Percentiles rank a stretch among this genome's conserved stretches.
These are phyloP conservation scores for Alisma plantagoaquatica DNA, from an alignment of 106 monocot genomes.

Conservation along the genomic window DNA sequence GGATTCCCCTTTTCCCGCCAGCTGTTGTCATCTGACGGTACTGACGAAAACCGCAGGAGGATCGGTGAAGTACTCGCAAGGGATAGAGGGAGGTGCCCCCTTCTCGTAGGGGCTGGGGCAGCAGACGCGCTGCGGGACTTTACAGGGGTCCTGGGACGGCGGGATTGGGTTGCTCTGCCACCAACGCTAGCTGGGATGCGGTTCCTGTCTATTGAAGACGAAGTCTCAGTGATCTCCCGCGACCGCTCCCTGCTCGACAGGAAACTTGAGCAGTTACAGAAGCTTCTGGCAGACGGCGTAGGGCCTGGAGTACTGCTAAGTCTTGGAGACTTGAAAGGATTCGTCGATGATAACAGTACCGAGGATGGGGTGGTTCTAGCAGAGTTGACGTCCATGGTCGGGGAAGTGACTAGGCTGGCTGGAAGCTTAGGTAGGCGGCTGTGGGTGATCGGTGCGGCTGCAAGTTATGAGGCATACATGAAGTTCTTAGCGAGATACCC, in stretches of 20 bases:
- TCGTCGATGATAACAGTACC: conserved; percentile 8
- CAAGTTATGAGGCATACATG: conserved; percentile 27
- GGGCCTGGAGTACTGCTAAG: conserved; percentile 9
- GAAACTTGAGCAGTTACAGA: conserved; percentile 4
- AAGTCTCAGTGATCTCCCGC: conserved; percentile 2
- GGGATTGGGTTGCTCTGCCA: conserved; percentile 9
- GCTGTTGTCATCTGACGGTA: conserved; percentile 2
- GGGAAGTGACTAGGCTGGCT: conserved; percentile 11
- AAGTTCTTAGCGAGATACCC: conserved; percentile 27
- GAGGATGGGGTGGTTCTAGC: not conserved
- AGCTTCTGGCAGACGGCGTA: not conserved
- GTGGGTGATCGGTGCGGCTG: conserved; percentile 22
- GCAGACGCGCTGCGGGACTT: conserved; percentile 8
- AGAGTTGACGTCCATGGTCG: conserved; percentile 6
- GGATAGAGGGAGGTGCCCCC: conserved; percentile 4
- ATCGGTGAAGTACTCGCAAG: conserved; percentile 9
- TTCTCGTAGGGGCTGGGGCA: conserved; percentile 14
- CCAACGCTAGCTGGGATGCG: conserved; percentile 22
- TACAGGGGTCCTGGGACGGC: not conserved
- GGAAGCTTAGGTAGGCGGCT: conserved; percentile 7
- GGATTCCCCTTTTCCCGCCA: conserved; percentile 1
- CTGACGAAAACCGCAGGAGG: conserved; percentile 12
- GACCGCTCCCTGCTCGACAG: not conserved
- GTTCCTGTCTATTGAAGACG: conserved; percentile 10
- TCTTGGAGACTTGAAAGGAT: conserved; percentile 17